These are phyloP conservation scores for Globisporangium carolinianum DNA, from an alignment of 352 stramenopile genomes.

Conservation along the genomic window DNA sequence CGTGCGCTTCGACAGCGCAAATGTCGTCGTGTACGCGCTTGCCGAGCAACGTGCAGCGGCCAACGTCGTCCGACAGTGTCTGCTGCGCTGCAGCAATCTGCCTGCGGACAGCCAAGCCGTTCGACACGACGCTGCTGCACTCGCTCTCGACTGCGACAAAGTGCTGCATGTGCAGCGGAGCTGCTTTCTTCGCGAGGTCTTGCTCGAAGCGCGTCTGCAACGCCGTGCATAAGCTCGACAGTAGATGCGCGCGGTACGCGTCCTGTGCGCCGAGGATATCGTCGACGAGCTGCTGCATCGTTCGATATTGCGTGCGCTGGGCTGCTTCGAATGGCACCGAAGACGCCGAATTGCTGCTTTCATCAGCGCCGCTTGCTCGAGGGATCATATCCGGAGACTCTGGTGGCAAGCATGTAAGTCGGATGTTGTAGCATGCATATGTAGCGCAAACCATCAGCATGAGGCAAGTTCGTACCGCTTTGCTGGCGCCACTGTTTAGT, in stretches of 20 bases:
- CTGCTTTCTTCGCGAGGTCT: slow-evolving; percentile 5
- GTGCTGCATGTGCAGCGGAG: slow-evolving; percentile 1
- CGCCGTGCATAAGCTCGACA: background rate
- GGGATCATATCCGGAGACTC: background rate
- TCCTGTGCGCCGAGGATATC: slow-evolving; percentile 7
- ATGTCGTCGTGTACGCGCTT: slow-evolving; percentile 1
- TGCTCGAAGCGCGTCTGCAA: slow-evolving; percentile 1
- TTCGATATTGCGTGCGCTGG: slow-evolving; percentile 5
- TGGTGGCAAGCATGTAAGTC: background rate
- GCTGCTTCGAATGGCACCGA: background rate
- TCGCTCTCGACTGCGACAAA: background rate
- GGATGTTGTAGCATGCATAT: background rate
- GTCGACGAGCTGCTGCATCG: slow-evolving; percentile 5
- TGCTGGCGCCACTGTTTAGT: background rate
- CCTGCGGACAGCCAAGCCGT: background rate
- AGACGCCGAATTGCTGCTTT: background rate
- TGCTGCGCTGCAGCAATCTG: slow-evolving; percentile 1
- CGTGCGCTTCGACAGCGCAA: background rate
- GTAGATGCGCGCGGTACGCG: slow-evolving; percentile 5
- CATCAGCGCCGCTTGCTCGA: background rate
- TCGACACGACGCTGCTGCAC: background rate
- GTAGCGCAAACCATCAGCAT: too few species aligned
- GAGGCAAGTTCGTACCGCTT: background rate
- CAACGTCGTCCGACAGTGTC: slow-evolving; percentile 3
- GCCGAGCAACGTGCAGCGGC: background rate